Base-by-base conservation (phyloP, 163 green algal species). In the Chlamydomonas reinhardtii region DNA sequence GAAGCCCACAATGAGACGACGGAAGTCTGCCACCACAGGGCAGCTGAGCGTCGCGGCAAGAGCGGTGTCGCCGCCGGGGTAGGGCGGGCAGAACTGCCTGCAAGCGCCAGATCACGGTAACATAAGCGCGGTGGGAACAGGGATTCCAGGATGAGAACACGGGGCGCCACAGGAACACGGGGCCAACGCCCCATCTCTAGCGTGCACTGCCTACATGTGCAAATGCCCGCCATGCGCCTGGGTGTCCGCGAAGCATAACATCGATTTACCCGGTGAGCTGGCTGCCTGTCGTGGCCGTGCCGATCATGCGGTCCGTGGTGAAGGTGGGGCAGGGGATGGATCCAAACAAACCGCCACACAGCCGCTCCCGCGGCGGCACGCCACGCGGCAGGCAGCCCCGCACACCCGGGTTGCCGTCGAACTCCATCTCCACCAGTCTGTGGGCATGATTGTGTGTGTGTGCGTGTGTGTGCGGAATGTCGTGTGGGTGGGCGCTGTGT, bases 361-460 rank as follows among this genome's bases (percentile, higher is more conserved):
- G 39, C 29, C 72, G 72, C 34, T 59, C 72, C 29, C 29, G 11
- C 11, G 35, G 25, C 19, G 62, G 61, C 61, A 76, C 22, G 77
- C 77, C 77, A 4, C 56, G 31, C 61, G 77, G 77, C 32, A 85
- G 34, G 77, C 77, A 85, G 61, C 77, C 77, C 34, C 32, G 4
- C 19, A 85, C 25, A 22, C 37, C 61, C 16, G 27, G 29, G 77
- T 85, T 85, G 24, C 61, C 61, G 9, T 85, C 77, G 17, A 85
- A 24, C 77, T 85, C 77, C n/a, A 75, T 27, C 77, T 85, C 77
- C 31, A 76, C 37, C 72, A 61, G 29, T 6, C 72, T 64, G 39
- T 2, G 71, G 29, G 32, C 56, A 65, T 2, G 56, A 65, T 24
- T 24, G 56, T 24, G 56, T 65, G 22, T 29, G 56, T n/a, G n/a